These are phyloP conservation scores for Malassezia furfur DNA, from an alignment of 1,284 basidiomycete species.

Conservation along the genomic window DNA sequence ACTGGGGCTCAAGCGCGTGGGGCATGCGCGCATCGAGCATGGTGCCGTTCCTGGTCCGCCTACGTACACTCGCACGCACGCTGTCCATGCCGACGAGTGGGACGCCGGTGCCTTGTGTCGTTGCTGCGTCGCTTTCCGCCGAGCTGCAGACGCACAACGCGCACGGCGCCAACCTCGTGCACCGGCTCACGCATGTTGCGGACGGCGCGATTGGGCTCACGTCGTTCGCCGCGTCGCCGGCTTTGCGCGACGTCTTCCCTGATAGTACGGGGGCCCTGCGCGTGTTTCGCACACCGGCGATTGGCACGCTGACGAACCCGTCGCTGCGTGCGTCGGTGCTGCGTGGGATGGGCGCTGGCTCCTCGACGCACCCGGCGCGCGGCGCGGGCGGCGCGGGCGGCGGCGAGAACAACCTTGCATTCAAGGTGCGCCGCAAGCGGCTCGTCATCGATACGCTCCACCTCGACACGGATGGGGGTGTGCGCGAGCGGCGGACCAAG, in stretches of 20 bases:
- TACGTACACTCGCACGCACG: constrained; percentile 25
- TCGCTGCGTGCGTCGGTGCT: constrained; percentile 29
- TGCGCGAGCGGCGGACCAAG: constrained; percentile 59
- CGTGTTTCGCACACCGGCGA: constrained; percentile 29
- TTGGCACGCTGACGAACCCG: constrained; percentile 33
- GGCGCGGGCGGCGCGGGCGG: constrained; percentile 54
- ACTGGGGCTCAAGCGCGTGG: constrained; percentile 32
- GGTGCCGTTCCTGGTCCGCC: constrained; percentile 29
- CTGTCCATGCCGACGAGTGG: constrained; percentile 20
- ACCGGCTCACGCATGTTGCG: constrained; percentile 24
- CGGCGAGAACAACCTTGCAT: constrained; percentile 79
- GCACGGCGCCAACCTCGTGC: constrained; percentile 14
- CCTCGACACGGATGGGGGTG: constrained; percentile 82
- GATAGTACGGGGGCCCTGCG: constrained; percentile 35
- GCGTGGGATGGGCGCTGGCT: constrained; percentile 35
- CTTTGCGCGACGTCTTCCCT: constrained; percentile 22
- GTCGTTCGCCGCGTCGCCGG: constrained; percentile 27
- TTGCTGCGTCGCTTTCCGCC: constrained; percentile 24
- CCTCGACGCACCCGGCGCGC: constrained; percentile 9
- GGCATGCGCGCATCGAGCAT: constrained; percentile 6
- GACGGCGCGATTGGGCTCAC: constrained; percentile 31
- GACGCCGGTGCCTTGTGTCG: constrained; percentile 24
- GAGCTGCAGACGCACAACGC: constrained; percentile 4
- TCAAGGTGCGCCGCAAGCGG: constrained; percentile 78
- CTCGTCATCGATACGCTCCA: constrained; percentile 85